Base-by-base conservation (phyloP, 2,329 filamentous ascomycete species). In the Alternaria angustiovoidea region DNA sequence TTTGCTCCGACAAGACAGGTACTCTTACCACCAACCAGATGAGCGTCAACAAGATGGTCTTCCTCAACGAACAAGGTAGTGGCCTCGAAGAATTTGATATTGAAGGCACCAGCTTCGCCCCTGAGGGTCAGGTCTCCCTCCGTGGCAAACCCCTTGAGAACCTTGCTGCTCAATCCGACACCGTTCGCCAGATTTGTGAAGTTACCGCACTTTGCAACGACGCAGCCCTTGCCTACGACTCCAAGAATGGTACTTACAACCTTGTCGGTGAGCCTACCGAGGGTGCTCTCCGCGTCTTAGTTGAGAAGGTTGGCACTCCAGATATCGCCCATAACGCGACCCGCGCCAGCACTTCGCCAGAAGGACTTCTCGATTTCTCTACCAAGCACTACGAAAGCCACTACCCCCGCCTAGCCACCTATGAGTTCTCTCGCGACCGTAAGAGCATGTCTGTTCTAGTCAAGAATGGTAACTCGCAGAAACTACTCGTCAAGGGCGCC, bases 401-500 rank as follows among this genome's bases (percentile, higher is more conserved):
- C 68, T 87, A 89, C 51, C 88, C 88, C 53, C 88, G 91, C 42
- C 85, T 97, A 57, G 90, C 94, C 8, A 97, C 93, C 11, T 99
- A 93, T 72, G 95, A 99, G 78, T 99, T 99, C 81, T 98, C 95
- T 1, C 89, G 95, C 71, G 95, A 99, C 80, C 89, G 95, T 64
- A 99, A 99, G 87, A 98, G 94, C 81, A 99, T 99, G 95, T 99
- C 95, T 48, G 96, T 99, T 36, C 83, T 98, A 60, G 92, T 96
- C 64, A 86, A 90, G 66, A 85, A 86, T 55, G 89, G 87, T 57
- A 83, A 85, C 51, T 80, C 88, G 53, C 88, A 95, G 81, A 93
- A 91, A 77, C 88, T 99, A 11, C 86, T 99, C 49, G 94, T 99
- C 67, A 99, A 99, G 82, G 95, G 95, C 72, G 95, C 96, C 20